A percentile compares a stretch with the other conserved stretches of the same genome.
phyloP scores from a whole-genome alignment of 495 filamentous ascomycete genomes.

The Antarctomyces pellizariae region DNA sequence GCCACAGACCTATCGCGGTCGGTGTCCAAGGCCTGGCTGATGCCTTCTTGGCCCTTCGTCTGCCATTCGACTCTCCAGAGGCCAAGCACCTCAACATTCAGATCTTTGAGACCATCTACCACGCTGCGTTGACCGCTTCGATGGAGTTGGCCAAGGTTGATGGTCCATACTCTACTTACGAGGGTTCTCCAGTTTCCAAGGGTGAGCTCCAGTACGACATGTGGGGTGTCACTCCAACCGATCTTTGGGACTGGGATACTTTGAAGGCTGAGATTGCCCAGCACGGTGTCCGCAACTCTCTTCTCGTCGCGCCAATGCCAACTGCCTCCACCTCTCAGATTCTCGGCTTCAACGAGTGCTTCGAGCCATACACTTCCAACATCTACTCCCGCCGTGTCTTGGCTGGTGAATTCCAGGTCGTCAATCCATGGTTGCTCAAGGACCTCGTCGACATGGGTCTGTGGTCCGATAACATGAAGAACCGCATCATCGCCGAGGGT shows the following conservation, averaged over 20 bases:
- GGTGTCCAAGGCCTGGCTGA: conserved; percentile 98
- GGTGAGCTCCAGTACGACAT: conserved; percentile 96
- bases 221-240: conserved; percentile 84
- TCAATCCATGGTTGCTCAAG: conserved; percentile 97
- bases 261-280: conserved; percentile 80
- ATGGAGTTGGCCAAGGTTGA: conserved; percentile 59
- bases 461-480: conserved; percentile 99
- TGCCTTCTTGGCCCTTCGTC: conserved; percentile 86
- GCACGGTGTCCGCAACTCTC: conserved; percentile 79
- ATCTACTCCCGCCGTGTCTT: conserved; percentile 97
- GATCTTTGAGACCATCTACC: conserved; percentile 99
- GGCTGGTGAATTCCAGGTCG: conserved; percentile 96
- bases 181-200: conserved; percentile 83
- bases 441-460: conserved; percentile 93
- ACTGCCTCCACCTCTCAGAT: conserved; percentile 94
- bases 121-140: conserved; percentile 77
- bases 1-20: conserved; percentile 81
- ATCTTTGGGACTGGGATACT: conserved; percentile 86
- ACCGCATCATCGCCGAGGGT: conserved; percentile 92
- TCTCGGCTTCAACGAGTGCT: conserved; percentile 95
- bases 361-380: conserved; percentile 98
- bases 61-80: conserved; percentile 90
- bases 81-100: conserved; percentile 86
- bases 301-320: conserved; percentile 92
- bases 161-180: conserved; percentile 72